Percentiles rank a stretch among this genome's conserved stretches.
Conservation (phyloP, 306 rosid species). For the Quercus berberidifolia region DNA sequence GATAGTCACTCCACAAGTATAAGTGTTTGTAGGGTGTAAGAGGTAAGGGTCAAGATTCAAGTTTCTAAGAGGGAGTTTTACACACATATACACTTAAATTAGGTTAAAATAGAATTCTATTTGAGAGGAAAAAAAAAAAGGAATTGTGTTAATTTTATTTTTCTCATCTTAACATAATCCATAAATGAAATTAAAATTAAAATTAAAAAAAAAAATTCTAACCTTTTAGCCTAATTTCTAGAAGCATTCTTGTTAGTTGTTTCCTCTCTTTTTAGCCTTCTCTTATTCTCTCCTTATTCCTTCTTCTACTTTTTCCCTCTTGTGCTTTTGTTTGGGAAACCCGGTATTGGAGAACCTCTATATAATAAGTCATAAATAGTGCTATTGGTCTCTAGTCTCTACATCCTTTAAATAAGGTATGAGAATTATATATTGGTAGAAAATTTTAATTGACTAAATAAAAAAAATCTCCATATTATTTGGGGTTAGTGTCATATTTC, state of each 20-base stretch:
- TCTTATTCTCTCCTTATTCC: background rate
- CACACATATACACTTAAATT: too few species aligned
- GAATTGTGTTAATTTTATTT: background rate
- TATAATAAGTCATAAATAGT: background rate
- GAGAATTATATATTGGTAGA: background rate
- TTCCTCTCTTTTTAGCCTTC: background rate
- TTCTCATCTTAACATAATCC: background rate
- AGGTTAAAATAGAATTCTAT: too few species aligned
- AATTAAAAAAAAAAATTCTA: background rate
- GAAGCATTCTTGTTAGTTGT: background rate
- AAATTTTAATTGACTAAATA: conserved; percentile 1
- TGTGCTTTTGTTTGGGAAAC: background rate
- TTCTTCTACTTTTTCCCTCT: too few species aligned
- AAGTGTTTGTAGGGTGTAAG: too few species aligned
- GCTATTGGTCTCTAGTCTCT: background rate
- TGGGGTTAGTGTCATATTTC: background rate
- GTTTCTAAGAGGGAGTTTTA: too few species aligned
- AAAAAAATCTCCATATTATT: conserved; percentile 4
- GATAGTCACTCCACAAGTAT: too few species aligned
- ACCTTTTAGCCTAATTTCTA: background rate
- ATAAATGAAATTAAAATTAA: background rate
- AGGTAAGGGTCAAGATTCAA: too few species aligned
- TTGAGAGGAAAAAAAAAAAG: too few species aligned
- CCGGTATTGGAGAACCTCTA: background rate
- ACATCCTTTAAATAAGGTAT: background rate